Base-by-base conservation (phyloP, 2,329 filamentous ascomycete genomes). In the Aspergillus sp. region DNA sequence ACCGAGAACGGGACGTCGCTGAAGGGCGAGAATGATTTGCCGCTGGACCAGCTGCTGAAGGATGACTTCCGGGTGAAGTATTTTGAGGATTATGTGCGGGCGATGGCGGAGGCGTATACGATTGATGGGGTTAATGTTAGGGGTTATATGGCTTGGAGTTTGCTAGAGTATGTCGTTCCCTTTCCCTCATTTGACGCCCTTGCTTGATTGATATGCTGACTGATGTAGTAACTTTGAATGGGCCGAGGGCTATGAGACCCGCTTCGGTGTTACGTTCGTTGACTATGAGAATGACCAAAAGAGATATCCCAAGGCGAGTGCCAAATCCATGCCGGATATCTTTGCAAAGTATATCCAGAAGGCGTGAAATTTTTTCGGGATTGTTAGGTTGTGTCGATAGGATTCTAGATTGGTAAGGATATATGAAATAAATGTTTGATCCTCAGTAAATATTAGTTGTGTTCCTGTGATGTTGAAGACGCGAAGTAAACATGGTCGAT, bases 1-100 rank as follows among this genome's bases (percentile, higher is more conserved):
- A 96, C 91, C 0, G 91, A 96, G 80, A 96, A 93, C 74, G 91
- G 91, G 41, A 96, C 91, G 4, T 91, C 88, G 66, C 75, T 96
- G 71, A 90, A 91, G 76, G 89, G 87, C 48, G 91, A 96, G 79
- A 93, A 90, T 69, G 87, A 93, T 61, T 77, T 93, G 69, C 77
- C 86, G 2, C 73, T 84, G 22, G 86, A 90, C 60, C 67, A 90
- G 75, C 86, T 95, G 58, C 78, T 96, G 47, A 78, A 93, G 58
- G 91, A 96, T 72, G 88, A 91, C 64, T 93, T 96, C 81, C 84
- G 92, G 20, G 85, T 85, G 53, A 79, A 88, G 69, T 96, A 96
- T 77, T 96, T 91, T 77, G 77, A 86, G 57, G 85, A 83, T 55
- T 96, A 96, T 70, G 84, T 95, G 64, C 81, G 79, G 48, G 91